Conservation (phyloP, 2,329 filamentous ascomycete species). For the Cercospora janseana region DNA sequence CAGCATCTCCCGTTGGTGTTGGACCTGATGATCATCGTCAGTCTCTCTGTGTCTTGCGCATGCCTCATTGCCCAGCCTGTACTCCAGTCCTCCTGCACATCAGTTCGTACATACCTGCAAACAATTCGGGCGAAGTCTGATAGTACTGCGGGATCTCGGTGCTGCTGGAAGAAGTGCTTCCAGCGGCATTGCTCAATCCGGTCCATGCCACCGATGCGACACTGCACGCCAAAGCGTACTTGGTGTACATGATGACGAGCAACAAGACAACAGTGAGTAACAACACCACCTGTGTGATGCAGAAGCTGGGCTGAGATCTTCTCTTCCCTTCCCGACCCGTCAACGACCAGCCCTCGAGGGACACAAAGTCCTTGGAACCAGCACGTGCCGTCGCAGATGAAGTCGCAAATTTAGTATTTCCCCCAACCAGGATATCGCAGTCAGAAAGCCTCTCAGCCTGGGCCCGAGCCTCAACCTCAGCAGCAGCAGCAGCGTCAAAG, state of each 20-base stretch:
- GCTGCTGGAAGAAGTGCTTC: slow-evolving; percentile 16
- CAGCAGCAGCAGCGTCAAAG: no score
- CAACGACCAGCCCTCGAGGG: no score
- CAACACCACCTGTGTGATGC: slow-evolving; percentile 27
- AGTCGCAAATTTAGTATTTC: no score
- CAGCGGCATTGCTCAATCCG: slow-evolving; percentile 12
- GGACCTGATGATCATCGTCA: slow-evolving; percentile 50
- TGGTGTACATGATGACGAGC: slow-evolving; percentile 37
- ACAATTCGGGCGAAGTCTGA: slow-evolving; percentile 60
- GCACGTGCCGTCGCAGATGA: no score
- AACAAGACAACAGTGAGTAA: slow-evolving; percentile 31
- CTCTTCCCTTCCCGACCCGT: no score
- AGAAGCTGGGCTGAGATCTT: no score
- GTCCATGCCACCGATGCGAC: slow-evolving; percentile 25
- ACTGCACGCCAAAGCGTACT: slow-evolving; percentile 29
- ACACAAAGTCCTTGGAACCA: no score
- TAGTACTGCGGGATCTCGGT: slow-evolving; percentile 60
- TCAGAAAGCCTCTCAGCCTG: no score
- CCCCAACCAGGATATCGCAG: no score
- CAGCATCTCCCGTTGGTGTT: slow-evolving; percentile 66
- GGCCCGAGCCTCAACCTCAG: no score
- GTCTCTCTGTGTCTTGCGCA: not conserved
- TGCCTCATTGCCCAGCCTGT: not conserved
- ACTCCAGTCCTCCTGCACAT: not conserved
- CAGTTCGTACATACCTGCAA: slow-evolving; percentile 31